A percentile compares a stretch with the other conserved stretches of the same genome.
Conservation (phyloP, 345 rosid species). For the Draba incana region DNA sequence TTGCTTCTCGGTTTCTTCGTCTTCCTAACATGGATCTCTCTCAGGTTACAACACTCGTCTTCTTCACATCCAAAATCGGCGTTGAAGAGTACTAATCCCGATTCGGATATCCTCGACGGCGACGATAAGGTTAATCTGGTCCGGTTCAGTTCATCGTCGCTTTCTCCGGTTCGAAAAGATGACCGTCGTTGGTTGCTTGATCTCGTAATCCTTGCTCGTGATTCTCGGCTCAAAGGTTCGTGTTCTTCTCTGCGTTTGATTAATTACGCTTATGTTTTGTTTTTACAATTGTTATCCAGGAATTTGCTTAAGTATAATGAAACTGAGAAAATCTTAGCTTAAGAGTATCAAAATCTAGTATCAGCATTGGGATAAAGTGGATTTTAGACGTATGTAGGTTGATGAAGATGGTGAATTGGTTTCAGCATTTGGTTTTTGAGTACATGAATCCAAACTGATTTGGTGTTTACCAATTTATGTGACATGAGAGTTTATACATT, state of each 20-base stretch:
- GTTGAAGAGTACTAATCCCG: conserved; percentile 16
- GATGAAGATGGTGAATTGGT: conserved; percentile 10
- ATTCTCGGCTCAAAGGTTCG: conserved; percentile 61
- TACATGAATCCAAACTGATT: neutral
- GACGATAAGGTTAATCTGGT: conserved; percentile 65
- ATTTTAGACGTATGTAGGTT: too few relatives aligned
- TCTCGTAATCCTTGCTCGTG: conserved; percentile 63
- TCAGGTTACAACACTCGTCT: conserved; percentile 61
- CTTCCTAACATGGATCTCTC: conserved; percentile 71
- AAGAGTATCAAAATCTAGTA: neutral
- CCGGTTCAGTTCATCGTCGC: conserved; percentile 46
- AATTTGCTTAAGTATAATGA: neutral
- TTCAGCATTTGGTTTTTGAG: neutral
- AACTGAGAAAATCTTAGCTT: conserved; percentile 15
- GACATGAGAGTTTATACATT: too few relatives aligned
- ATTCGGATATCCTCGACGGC: conserved; percentile 33
- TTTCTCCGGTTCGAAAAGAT: conserved; percentile 55
- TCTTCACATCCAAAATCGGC: conserved; percentile 36
- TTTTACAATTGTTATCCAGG: neutral
- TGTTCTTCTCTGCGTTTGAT: neutral
- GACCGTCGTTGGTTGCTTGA: conserved; percentile 87
- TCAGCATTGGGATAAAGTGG: too few relatives aligned
- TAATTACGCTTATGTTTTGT: neutral
- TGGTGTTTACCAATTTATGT: neutral
- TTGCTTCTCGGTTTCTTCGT: conserved; percentile 68